Base-by-base conservation (phyloP, 2,329 filamentous ascomycete genomes). In the Fusarium xyrophilum region DNA sequence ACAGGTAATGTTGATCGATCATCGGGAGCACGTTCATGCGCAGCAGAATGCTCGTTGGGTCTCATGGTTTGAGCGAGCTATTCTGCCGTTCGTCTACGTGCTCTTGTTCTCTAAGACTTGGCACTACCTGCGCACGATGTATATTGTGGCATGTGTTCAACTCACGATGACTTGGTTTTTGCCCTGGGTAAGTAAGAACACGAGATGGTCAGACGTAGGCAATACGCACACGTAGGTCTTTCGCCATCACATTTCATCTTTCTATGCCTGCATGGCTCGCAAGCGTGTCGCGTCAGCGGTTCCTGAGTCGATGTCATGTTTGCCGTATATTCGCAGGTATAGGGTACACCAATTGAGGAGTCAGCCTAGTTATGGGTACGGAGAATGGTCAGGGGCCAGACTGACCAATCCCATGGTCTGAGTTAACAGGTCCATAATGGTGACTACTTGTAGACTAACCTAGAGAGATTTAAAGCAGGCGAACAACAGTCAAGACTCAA, bases 391-490 rank as follows among this genome's bases (percentile, higher is more conserved):
- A 42, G 39, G 39, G 39, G 4, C 3, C 15, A 1, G 8, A 19
- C 21, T 1, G 39, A 17, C 39, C 21, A 40, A 40, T 40, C n/a
- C 9, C 6, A 5, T 40, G 6, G 38, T 40, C 4, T 5, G 14
- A 15, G 6, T 23, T 17, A 4, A 5, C 14, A 9, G 9, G 10
- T 7, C 4, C 3, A 3, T 3, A 12, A 0, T 25, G 4, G 3
- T 42, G 21, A 8, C 15, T 42, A 42, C 39, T 42, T 17, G 6
- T 2, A 12, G 15, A 5, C 21, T 42, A 42, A 40, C n/a, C 13
- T 6, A 5, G 4, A 1, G 5, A 3, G 3, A 0, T 0, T 10
- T 8, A 21, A 7, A 15, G 5, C 1, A 6, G 5, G 7, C 13
- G 2, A 8, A 15, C 5, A 7, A 11, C 4, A 15, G n/a, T 40